Evolutionary conservation across 2,329 filamentous ascomycete species (phyloP).

Genomic region (Capronia americana): DNA sequence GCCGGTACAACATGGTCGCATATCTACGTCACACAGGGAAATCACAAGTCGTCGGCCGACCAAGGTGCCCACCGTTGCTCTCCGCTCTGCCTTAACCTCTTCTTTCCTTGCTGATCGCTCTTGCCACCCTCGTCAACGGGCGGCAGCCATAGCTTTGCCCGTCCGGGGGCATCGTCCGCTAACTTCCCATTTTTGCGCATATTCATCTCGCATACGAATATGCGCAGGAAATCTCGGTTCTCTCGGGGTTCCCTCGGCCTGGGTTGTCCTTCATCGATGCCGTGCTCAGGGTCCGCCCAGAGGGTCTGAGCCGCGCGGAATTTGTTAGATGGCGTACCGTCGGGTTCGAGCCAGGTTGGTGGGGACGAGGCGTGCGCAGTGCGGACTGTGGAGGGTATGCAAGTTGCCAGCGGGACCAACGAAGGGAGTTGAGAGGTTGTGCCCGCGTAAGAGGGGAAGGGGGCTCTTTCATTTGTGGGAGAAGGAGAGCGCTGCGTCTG

Average conservation of each 20-base stretch:
- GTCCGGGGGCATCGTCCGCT: slow-evolving; percentile 60
- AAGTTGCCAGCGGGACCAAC: slow-evolving; percentile 69
- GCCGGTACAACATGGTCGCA: neutral
- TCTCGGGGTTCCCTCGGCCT: slow-evolving; percentile 68
- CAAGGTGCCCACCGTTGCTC: slow-evolving; percentile 26
- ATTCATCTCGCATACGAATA: slow-evolving; percentile 72
- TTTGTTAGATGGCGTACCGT: slow-evolving; percentile 41
- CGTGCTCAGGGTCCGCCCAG: slow-evolving; percentile 20
- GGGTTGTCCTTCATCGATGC: slow-evolving; percentile 41
- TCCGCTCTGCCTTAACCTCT: neutral
- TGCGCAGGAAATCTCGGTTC: slow-evolving; percentile 67
- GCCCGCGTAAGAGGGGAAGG: slow-evolving; percentile 4
- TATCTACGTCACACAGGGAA: neutral
- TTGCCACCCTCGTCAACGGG: slow-evolving; percentile 52
- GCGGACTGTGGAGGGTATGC: slow-evolving; percentile 49
- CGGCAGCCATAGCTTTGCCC: slow-evolving; percentile 66
- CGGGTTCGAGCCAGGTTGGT: slow-evolving; percentile 44
- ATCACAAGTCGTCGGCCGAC: slow-evolving; percentile 30
- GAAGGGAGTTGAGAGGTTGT: slow-evolving; percentile 49
- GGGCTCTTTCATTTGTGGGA: slow-evolving; percentile 11
- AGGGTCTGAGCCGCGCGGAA: slow-evolving; percentile 41
- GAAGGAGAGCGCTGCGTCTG: slow-evolving; percentile 35
- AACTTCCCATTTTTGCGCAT: slow-evolving; percentile 70
- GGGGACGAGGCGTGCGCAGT: slow-evolving; percentile 42
- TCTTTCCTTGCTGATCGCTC: slow-evolving; percentile 15